Conservation (phyloP, 306 rosid genomes). For the Ochetophila trinervis region DNA sequence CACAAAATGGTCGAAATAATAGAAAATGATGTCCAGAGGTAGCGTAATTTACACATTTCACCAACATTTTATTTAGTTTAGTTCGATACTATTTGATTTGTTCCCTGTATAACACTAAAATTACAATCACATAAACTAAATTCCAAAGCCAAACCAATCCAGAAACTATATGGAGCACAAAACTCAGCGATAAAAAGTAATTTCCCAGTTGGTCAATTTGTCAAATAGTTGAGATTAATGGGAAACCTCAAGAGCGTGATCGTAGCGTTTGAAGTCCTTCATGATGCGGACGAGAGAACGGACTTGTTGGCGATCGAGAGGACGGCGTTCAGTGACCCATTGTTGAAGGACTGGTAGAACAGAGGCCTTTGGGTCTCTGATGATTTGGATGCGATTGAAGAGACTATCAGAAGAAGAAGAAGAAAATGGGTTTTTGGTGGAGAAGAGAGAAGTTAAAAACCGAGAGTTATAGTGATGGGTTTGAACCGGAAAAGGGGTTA, state of each 20-base stretch:
- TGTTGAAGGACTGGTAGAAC: constrained; percentile 35
- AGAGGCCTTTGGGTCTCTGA: constrained; percentile 38
- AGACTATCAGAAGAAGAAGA: constrained; percentile 14
- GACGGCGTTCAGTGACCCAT: constrained; percentile 33
- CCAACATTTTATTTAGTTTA: too few relatives aligned
- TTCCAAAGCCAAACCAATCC: not conserved
- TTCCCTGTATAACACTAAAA: not conserved
- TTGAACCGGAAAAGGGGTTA: not conserved
- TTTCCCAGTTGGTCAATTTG: not conserved
- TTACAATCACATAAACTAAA: not conserved
- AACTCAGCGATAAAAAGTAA: not conserved
- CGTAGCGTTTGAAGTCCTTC: constrained; percentile 31
- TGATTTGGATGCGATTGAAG: constrained; percentile 7
- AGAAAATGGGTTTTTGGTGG: constrained; percentile 4
- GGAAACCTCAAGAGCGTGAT: constrained; percentile 41
- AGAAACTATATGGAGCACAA: not conserved
- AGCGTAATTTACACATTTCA: too few relatives aligned
- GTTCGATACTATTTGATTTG: too few relatives aligned
- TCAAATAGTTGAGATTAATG: not conserved
- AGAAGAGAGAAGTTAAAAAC: constrained; percentile 20
- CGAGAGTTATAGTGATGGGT: not conserved
- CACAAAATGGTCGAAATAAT: not conserved
- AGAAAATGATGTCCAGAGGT: too few relatives aligned
- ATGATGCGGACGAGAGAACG: constrained; percentile 28
- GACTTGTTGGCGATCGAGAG: constrained; percentile 17